Conservation (phyloP, 1,284 basidiomycete species). For the Blastosporella zonata region DNA sequence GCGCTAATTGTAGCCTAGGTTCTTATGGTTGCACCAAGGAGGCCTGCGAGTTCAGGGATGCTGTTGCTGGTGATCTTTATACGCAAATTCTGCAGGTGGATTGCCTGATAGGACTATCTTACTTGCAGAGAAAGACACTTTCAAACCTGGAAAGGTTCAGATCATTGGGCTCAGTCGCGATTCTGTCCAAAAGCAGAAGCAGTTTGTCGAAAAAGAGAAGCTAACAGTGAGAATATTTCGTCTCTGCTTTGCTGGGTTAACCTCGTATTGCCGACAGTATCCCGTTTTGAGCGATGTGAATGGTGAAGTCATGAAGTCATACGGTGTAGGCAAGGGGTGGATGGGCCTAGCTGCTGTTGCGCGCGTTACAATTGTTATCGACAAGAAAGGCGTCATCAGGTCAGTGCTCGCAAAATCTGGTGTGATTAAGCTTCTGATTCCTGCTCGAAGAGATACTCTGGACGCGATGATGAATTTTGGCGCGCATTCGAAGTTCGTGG, state of each 20-base stretch:
- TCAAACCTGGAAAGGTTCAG: conserved; percentile 58
- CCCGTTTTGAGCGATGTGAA: conserved; percentile 71
- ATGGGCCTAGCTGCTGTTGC: conserved; percentile 58
- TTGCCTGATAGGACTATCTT: no score
- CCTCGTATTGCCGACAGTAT: conserved; percentile 42
- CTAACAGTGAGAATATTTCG: conserved; percentile 48
- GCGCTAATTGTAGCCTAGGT: conserved; percentile 37
- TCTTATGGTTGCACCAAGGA: conserved; percentile 76
- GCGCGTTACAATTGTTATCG: conserved; percentile 74
- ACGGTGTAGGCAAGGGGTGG: conserved; percentile 60
- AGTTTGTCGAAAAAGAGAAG: conserved; percentile 70
- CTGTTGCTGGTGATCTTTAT: conserved; percentile 50
- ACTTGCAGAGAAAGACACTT: conserved; percentile 68
- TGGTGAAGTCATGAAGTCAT: conserved; percentile 60
- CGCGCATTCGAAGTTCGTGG: conserved; percentile 66
- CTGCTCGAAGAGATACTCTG: conserved; percentile 43
- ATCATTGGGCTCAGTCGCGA: conserved; percentile 74
- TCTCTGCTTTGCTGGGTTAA: neutral
- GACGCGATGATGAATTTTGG: conserved; percentile 58
- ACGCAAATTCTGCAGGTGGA: no score
- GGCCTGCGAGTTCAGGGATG: conserved; percentile 78
- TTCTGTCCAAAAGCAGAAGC: conserved; percentile 65
- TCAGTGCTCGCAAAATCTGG: conserved; percentile 28
- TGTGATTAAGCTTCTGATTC: neutral
- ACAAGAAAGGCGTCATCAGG: conserved; percentile 64